These are phyloP conservation scores for Bipolaris bicolor DNA, from an alignment of 2,329 filamentous ascomycete species.

Conservation along the genomic window DNA sequence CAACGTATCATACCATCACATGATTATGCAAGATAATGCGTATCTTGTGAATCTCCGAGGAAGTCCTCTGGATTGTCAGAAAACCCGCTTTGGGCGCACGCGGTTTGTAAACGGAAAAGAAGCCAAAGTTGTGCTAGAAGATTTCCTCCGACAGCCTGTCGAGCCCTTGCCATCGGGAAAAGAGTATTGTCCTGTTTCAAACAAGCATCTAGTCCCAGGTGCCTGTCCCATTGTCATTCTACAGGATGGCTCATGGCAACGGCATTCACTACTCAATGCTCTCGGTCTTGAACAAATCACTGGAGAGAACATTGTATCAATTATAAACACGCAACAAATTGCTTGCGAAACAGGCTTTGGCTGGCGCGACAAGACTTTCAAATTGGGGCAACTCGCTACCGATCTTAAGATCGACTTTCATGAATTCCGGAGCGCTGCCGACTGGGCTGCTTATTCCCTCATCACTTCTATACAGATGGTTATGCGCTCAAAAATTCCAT, in stretches of 20 bases:
- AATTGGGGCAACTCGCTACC: background rate
- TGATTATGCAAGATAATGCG: background rate
- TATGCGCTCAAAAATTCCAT: conserved; percentile 3
- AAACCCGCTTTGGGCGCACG: background rate
- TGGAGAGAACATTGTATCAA: background rate
- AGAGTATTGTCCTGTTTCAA: background rate
- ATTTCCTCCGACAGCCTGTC: background rate
- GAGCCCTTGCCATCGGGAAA: background rate
- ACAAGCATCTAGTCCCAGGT: background rate
- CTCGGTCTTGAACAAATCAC: background rate
- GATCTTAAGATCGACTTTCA: conserved; percentile 2
- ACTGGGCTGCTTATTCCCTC: background rate
- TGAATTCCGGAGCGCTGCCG: background rate
- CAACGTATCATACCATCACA: background rate
- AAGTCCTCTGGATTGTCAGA: background rate
- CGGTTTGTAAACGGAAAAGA: background rate
- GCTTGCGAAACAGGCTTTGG: background rate
- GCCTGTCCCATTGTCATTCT: conserved; percentile 2
- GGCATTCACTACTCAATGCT: background rate
- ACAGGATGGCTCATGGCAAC: background rate
- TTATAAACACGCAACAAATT: conserved; percentile 1
- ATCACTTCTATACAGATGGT: conserved; percentile 3
- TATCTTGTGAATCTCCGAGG: background rate
- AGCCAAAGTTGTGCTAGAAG: background rate
- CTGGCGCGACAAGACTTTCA: background rate